Conservation (phyloP, 768 basidiomycete genomes). For the Leccinum subgranulosum region DNA sequence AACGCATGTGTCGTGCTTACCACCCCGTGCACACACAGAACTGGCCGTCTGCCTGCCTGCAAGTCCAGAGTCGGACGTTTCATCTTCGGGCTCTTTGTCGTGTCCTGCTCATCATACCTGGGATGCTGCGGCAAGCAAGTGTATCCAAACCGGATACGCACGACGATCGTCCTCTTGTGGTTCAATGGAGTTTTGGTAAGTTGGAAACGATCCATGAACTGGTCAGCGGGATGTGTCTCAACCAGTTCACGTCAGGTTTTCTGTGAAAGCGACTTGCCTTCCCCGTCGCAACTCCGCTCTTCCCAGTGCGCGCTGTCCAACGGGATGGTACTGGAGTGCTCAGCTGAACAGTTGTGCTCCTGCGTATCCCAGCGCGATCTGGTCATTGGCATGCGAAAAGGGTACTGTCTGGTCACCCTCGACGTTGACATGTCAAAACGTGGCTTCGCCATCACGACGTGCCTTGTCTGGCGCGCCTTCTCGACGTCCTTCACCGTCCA, state of each 20-base stretch:
- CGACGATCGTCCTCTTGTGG: not conserved
- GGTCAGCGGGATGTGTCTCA: not conserved
- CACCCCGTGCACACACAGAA: conserved; percentile 2
- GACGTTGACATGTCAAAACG: conserved; percentile 41
- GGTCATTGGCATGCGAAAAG: conserved; percentile 32
- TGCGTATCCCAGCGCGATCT: conserved; percentile 5
- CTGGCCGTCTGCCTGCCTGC: conserved; percentile 13
- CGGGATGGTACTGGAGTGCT: conserved; percentile 18
- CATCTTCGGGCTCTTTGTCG: not conserved
- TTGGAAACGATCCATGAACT: not conserved
- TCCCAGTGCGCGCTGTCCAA: conserved; percentile 7
- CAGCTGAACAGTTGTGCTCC: conserved; percentile 10
- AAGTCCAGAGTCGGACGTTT: not conserved
- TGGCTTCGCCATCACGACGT: conserved; percentile 23
- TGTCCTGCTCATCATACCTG: conserved; percentile 10
- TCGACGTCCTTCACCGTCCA: conserved; percentile 39
- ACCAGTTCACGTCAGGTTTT: conserved; percentile 7
- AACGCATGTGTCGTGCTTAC: not conserved
- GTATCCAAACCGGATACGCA: not conserved
- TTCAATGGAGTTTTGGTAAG: conserved; percentile 12
- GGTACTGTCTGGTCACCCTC: conserved; percentile 46
- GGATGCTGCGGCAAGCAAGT: conserved; percentile 2
- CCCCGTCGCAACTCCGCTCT: not conserved
- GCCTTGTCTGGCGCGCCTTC: conserved; percentile 9
- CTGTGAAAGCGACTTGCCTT: conserved; percentile 10